These are phyloP conservation scores for Pyrenochaeta sp. DNA, from an alignment of 2,329 filamentous ascomycete genomes.

Conservation along the genomic window DNA sequence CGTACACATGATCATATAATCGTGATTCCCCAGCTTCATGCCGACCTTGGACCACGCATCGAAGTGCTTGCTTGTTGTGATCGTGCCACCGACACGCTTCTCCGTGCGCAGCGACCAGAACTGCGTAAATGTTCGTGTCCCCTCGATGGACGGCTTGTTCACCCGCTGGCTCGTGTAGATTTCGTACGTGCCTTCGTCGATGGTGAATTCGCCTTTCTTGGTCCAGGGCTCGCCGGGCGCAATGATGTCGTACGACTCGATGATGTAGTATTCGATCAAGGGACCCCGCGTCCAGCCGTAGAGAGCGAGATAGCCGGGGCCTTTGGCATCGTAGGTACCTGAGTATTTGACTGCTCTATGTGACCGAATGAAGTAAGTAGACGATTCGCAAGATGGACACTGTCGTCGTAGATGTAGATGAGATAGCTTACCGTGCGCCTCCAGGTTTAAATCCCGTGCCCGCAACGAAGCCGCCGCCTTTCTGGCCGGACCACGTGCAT, in stretches of 20 bases:
- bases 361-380: too few species aligned
- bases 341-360: conserved; percentile 25
- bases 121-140: conserved; percentile 61
- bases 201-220: conserved; percentile 57
- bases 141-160: conserved; percentile 61
- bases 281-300: conserved; percentile 64
- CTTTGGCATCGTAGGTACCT: conserved; percentile 29
- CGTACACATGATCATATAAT: conserved; percentile 13
- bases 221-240: conserved; percentile 36
- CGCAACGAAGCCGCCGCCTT: conserved; percentile 27
- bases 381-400: too few species aligned
- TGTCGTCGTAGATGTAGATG: too few species aligned
- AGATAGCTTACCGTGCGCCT: conserved; percentile 45
- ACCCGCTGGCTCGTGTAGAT: conserved; percentile 52
- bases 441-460: conserved; percentile 40
- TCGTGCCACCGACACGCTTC: conserved; percentile 57
- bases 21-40: conserved; percentile 11
- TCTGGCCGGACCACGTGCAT: conserved; percentile 25
- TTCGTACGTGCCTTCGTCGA: conserved; percentile 61
- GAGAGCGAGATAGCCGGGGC: conserved; percentile 47
- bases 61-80: conserved; percentile 38
- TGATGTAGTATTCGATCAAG: conserved; percentile 65
- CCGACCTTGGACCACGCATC: conserved; percentile 30
- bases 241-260: conserved; percentile 59
- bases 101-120: conserved; percentile 60